phyloP scores from a whole-genome alignment of 1,284 basidiomycete species.

The Agaricales sp. region DNA sequence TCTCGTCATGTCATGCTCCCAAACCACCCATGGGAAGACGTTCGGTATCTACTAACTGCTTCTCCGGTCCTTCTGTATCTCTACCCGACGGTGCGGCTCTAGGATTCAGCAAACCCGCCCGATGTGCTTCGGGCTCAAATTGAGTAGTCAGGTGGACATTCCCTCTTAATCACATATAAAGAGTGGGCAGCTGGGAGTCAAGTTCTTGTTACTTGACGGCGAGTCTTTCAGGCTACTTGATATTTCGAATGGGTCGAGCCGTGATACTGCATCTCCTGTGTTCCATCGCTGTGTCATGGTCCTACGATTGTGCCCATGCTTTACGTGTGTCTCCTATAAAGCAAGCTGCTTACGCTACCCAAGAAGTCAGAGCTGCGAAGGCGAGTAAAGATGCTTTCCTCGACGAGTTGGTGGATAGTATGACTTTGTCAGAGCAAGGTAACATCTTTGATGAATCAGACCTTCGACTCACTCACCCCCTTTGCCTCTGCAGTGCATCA shows the following conservation, averaged over 20 bases:
- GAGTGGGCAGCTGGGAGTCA: too few relatives aligned
- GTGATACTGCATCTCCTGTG: not conserved
- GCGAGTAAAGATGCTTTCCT: slow-evolving; percentile 13
- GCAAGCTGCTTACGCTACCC: not conserved
- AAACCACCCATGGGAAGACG: too few relatives aligned
- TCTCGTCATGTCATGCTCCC: too few relatives aligned
- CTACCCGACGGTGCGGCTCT: too few relatives aligned
- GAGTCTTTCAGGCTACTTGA: too few relatives aligned
- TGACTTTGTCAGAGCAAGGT: slow-evolving; percentile 15
- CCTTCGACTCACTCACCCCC: not conserved
- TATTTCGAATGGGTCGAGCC: not conserved
- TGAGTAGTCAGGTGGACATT: too few relatives aligned
- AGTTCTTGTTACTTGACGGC: too few relatives aligned
- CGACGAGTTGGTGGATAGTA: slow-evolving; percentile 12
- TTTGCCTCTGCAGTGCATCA: slow-evolving; percentile 14
- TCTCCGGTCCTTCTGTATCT: too few relatives aligned
- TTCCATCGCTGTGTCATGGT: not conserved
- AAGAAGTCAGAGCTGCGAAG: slow-evolving; percentile 4
- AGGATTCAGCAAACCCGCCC: too few relatives aligned
- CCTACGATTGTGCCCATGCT: not conserved
- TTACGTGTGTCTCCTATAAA: not conserved
- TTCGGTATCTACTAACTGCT: too few relatives aligned
- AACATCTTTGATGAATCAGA: not conserved
- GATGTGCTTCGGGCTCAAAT: too few relatives aligned
- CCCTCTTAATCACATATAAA: too few relatives aligned